Base-by-base conservation (phyloP, 495 filamentous ascomycete species). In the Neurospora sublineolata region DNA sequence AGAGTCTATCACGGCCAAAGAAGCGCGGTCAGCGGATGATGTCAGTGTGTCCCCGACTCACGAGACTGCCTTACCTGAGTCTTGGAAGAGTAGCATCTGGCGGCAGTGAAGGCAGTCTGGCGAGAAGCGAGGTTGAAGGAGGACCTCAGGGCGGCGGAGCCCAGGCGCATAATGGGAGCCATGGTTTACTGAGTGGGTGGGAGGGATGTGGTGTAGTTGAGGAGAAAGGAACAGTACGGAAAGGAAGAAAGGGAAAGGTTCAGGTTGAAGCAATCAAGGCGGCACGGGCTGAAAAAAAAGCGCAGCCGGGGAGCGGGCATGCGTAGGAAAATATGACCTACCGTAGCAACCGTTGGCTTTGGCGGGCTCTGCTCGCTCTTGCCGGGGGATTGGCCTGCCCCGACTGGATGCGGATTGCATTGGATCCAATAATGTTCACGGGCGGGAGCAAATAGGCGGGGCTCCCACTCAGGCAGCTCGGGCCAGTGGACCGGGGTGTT, bases 61-160 rank as follows among this genome's bases (percentile, higher is more conserved):
- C 27, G 71, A 68, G 30, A 67, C 73, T 68, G 73, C 72, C 84
- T 71, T 84, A 94, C 94, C 89, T 94, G 91, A 72, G 90, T 85
- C 87, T 97, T 97, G 75, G 93, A 88, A 69, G 94, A 96, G 83
- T 97, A 97, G 88, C 88, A 89, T 83, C 94, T 89, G 79, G 90
- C 82, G 79, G 93, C 91, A 85, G 90, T 93, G 85, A 92, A 90
- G 82, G 89, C 88, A 76, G 87, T 88, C 88, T 88, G 77, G 83
- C 82, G 86, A 86, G 76, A 78, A 86, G 79, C 81, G 85, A 83
- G 68, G 89, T 85, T 83, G 75, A 91, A 77, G 58, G 90, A 88
- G 79, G 92, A 87, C 78, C 94, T 90, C 77, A 97, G 83, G 80
- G 89, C 88, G 80, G 91, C 85, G 77, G 87, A 86, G 83, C 89